Conservation (phyloP, 345 rosid genomes). For the Eucalyptus decipiens region DNA sequence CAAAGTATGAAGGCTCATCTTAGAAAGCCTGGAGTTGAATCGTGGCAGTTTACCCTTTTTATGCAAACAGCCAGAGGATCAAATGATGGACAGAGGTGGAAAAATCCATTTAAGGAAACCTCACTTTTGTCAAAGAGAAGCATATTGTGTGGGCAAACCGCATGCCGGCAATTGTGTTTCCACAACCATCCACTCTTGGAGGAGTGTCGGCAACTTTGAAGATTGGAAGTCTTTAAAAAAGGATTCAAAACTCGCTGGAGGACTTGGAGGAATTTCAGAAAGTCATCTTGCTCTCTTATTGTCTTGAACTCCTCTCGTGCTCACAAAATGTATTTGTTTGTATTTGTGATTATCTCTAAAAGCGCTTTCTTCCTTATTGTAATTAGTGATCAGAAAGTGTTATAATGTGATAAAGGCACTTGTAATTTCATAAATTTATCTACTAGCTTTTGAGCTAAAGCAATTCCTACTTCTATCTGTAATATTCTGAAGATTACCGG, state of each 20-base stretch:
- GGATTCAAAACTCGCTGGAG: too few relatives aligned
- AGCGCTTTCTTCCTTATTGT: background rate
- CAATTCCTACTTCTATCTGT: rapidly evolving
- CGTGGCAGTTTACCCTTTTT: rapidly evolving
- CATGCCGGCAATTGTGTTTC: background rate
- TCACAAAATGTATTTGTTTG: too few relatives aligned
- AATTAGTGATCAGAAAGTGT: background rate
- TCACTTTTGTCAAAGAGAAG: background rate
- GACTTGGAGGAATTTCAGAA: background rate
- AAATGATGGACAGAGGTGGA: rapidly evolving
- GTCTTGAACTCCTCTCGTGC: too few relatives aligned
- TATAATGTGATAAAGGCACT: background rate
- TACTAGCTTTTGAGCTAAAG: background rate
- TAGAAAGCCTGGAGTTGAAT: too few relatives aligned
- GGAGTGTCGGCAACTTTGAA: background rate
- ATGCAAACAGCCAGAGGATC: rapidly evolving
- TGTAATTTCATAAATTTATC: too few relatives aligned
- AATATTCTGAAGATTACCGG: rapidly evolving
- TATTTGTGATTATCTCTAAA: too few relatives aligned
- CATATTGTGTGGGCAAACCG: background rate
- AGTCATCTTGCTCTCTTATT: background rate
- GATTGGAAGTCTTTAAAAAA: background rate
- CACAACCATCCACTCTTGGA: rapidly evolving
- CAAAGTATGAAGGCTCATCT: background rate
- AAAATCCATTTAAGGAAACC: background rate